Base-by-base conservation (phyloP, 208 protist genomes). In the Trypanosoma melophagium region DNA sequence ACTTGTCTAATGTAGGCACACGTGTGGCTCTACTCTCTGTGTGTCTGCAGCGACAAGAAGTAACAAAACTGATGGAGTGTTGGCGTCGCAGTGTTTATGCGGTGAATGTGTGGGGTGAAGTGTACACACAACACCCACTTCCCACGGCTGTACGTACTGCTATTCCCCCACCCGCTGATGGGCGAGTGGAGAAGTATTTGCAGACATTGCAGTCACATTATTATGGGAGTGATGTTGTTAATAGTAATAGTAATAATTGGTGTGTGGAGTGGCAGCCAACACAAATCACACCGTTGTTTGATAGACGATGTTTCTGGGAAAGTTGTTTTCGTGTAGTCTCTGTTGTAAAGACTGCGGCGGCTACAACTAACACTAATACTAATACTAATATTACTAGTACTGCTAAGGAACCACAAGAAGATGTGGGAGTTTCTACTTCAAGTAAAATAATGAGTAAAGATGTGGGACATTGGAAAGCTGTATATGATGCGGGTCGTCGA, bases 41-140 rank as follows among this genome's bases (percentile, higher is more conserved):
- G 9, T 67, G 79, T 41, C 85, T 85, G 60, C 57, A 63, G 9
- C 77, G 76, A 8, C 58, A 69, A 17, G 83, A 89, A 47, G 83
- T 89, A 58, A 68, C 71, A 42, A 66, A 76, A 7, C 68, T 89
- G 28, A 79, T 89, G 60, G 73, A 68, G 22, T 60, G 70, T 38
- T 89, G 83, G 83, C 49, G 79, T 14, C 70, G 70, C 13, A 89
- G 83, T 66, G 60, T 71, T 49, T 79, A 85, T 42, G 71, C 62
- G 60, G 83, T 85, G 68, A 51, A 44, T 5, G 24, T 47, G 8
- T 66, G 65, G 44, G 52, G 57, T 2, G 62, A 58, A 44, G 40
- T 55, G n/a, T 89, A 89, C 59, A 47, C 76, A 40, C 63, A 40
- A 28, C 72, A 85, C 51, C 79, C 79, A 7, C 41, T 89, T n/a